Conservation (phyloP, 352 stramenopile genomes). For the Globisporangium okanoganense region DNA sequence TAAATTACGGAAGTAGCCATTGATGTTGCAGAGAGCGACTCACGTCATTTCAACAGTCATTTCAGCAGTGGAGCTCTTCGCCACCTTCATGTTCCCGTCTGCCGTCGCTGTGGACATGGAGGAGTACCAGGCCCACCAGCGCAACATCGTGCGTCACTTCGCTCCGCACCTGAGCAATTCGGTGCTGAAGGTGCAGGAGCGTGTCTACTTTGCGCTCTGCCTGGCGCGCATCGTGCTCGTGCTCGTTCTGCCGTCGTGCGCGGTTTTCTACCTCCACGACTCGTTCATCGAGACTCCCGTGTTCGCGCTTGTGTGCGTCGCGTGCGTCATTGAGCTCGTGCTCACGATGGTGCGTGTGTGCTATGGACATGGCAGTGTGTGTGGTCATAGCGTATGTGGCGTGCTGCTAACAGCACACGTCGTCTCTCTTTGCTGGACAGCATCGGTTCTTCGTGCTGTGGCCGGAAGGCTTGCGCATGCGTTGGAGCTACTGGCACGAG, state of each 20-base stretch:
- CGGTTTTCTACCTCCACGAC: constrained; percentile 41
- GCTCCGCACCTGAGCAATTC: constrained; percentile 60
- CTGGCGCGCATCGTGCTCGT: constrained; percentile 50
- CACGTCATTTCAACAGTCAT: not conserved
- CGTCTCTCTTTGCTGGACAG: constrained; percentile 18
- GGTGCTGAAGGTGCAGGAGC: constrained; percentile 45
- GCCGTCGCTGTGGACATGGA: constrained; percentile 22
- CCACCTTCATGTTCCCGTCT: constrained; percentile 26
- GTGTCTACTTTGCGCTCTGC: constrained; percentile 46
- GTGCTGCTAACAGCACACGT: not conserved
- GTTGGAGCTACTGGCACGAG: constrained; percentile 72
- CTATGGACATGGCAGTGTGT: not conserved
- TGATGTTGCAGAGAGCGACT: not conserved
- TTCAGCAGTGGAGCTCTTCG: constrained; percentile 7
- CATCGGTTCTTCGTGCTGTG: constrained; percentile 68
- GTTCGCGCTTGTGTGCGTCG: constrained; percentile 53
- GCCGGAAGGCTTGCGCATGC: constrained; percentile 63
- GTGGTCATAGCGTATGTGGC: not conserved
- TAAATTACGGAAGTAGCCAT: not conserved
- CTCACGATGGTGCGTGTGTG: constrained; percentile 38
- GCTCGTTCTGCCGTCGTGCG: constrained; percentile 44
- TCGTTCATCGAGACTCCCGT: constrained; percentile 60
- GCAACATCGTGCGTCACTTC: constrained; percentile 71
- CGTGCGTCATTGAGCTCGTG: constrained; percentile 43
- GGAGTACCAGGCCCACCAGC: constrained; percentile 51